phyloP scores from a whole-genome alignment of 352 stramenopile genomes.

The Pythium aquatile region DNA sequence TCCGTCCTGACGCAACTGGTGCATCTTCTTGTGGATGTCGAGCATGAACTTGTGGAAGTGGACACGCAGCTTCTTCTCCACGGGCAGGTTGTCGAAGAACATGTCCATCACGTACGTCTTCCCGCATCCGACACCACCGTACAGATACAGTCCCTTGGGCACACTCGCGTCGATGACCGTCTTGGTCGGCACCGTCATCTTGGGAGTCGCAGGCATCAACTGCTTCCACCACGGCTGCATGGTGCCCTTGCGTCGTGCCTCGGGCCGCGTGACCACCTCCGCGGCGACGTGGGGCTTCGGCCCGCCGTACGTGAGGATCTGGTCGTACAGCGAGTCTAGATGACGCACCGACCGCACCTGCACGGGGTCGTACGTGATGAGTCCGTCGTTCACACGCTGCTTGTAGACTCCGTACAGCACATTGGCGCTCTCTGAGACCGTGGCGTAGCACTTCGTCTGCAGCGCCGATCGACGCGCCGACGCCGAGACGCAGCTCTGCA shows the following conservation, averaged over 20 bases:
- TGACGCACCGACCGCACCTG: constrained; percentile 65
- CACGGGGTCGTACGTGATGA: constrained; percentile 69
- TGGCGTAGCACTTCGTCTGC: neutral
- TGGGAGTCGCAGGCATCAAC: constrained; percentile 1
- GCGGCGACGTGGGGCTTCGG: constrained; percentile 21
- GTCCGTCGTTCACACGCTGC: constrained; percentile 43
- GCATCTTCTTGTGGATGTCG: constrained; percentile 94
- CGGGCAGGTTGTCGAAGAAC: constrained; percentile 89
- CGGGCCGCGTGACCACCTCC: neutral
- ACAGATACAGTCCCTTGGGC: constrained; percentile 96
- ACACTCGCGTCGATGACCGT: constrained; percentile 22
- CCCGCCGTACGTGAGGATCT: constrained; percentile 52
- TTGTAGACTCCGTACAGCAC: constrained; percentile 59
- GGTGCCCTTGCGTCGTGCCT: neutral
- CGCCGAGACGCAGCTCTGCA: constrained; percentile 12
- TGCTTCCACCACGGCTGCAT: constrained; percentile 41
- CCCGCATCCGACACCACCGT: constrained; percentile 94
- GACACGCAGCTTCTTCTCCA: constrained; percentile 84
- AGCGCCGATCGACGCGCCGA: constrained; percentile 17
- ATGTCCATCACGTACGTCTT: constrained; percentile 98
- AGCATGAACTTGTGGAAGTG: constrained; percentile 99
- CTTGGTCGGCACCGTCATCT: constrained; percentile 6
- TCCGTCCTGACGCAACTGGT: constrained; percentile 89
- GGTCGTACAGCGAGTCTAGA: constrained; percentile 58
- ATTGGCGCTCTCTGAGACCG: neutral